These are phyloP conservation scores for Musa acuminata DNA, from an alignment of 176 grass and related monocot species.

Conservation along the genomic window DNA sequence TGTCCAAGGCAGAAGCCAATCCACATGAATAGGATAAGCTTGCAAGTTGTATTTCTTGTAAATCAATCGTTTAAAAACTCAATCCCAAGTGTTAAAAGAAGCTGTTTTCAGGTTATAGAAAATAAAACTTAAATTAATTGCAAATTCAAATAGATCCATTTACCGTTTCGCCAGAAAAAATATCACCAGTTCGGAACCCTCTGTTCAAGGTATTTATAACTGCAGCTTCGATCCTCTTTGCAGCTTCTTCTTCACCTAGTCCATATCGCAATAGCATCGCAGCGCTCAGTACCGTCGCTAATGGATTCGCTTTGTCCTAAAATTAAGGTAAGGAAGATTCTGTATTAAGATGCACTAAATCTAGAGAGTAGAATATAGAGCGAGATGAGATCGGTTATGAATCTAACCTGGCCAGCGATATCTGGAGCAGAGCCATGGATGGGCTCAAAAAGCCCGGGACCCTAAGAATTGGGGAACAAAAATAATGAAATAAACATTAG, in stretches of 20 bases:
- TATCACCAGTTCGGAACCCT: conserved; percentile 78
- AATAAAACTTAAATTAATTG: not conserved
- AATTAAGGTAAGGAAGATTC: not conserved
- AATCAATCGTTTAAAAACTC: no score
- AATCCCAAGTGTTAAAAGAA: no score
- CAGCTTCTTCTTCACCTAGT: conserved; percentile 74
- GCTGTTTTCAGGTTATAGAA: no score
- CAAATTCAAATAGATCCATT: conserved; percentile 9
- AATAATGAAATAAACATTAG: not conserved
- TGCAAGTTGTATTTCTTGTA: no score
- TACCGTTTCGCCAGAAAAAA: conserved; percentile 70
- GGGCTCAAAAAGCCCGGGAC: conserved; percentile 84
- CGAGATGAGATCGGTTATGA: not conserved
- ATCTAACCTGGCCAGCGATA: conserved; percentile 83
- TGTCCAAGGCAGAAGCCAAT: no score
- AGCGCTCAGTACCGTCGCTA: conserved; percentile 81
- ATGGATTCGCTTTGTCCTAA: conserved; percentile 96
- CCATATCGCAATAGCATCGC: conserved; percentile 90
- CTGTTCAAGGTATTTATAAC: conserved; percentile 67
- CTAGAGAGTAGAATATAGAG: not conserved
- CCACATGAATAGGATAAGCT: no score
- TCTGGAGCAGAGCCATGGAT: conserved; percentile 96
- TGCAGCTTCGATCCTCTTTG: conserved; percentile 68
- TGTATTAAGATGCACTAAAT: not conserved
- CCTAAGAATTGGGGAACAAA: conserved; percentile 32